These are phyloP conservation scores for Papiliotrema flavescens DNA, from an alignment of 1,284 basidiomycete genomes.

Conservation along the genomic window DNA sequence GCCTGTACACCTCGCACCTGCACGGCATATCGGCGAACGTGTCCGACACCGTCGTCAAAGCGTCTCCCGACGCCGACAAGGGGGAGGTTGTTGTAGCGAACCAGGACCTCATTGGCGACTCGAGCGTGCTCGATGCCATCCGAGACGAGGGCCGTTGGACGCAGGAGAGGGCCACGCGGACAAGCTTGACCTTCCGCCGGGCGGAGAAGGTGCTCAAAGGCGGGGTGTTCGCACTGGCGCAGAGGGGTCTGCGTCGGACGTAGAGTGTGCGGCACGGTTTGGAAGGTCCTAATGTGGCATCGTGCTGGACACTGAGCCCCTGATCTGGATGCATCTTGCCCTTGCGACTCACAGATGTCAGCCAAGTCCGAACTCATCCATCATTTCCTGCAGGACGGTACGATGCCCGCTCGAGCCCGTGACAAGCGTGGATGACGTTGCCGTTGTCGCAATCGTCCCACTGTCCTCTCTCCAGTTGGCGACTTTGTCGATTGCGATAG, in stretches of 20 bases:
- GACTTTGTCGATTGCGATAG: neutral
- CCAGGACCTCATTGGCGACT: slow-evolving; percentile 53
- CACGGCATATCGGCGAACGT: slow-evolving; percentile 66
- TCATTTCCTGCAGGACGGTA: slow-evolving; percentile 30
- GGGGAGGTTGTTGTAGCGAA: slow-evolving; percentile 56
- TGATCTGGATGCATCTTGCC: no score
- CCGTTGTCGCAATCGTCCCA: neutral
- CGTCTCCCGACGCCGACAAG: slow-evolving; percentile 13
- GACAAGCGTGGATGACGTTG: neutral
- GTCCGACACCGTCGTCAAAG: slow-evolving; percentile 49
- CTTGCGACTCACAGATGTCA: neutral
- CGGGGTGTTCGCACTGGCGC: slow-evolving; percentile 25
- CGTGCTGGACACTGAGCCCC: no score
- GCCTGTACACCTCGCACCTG: slow-evolving; percentile 65
- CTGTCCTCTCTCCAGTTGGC: neutral
- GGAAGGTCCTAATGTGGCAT: no score
- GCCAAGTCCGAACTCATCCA: slow-evolving; percentile 35
- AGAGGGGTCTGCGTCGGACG: slow-evolving; percentile 5
- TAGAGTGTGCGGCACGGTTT: no score
- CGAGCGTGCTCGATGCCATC: slow-evolving; percentile 49
- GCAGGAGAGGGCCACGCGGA: slow-evolving; percentile 57
- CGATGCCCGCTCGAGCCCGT: neutral
- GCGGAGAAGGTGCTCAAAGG: slow-evolving; percentile 61
- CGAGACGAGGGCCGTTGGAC: slow-evolving; percentile 54
- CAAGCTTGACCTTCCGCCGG: slow-evolving; percentile 84